These are phyloP conservation scores for Blastomyces silverae DNA, from an alignment of 2,329 filamentous ascomycete species.

Conservation along the genomic window DNA sequence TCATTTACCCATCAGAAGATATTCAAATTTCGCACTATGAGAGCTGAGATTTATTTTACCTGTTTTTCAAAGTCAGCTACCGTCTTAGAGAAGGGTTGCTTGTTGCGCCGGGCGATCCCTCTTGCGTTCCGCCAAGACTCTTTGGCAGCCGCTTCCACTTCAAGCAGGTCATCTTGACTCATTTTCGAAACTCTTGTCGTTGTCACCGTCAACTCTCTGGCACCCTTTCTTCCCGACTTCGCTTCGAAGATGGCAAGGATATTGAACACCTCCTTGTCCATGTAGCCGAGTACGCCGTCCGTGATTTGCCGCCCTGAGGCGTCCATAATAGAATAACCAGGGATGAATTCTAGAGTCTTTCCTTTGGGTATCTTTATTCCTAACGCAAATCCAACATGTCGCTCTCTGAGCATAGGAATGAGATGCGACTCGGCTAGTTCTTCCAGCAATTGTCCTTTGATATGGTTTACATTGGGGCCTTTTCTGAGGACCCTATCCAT, in stretches of 20 bases:
- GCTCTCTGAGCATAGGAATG: neutral
- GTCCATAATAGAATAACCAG: slow-evolving; percentile 1
- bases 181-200: neutral
- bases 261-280: slow-evolving; percentile 1
- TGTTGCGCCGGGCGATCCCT: neutral
- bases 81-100: neutral
- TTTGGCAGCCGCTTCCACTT: neutral
- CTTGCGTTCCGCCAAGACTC: neutral
- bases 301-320: neutral
- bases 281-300: neutral
- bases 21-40: neutral
- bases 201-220: neutral
- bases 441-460: slow-evolving; percentile 1
- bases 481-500: neutral
- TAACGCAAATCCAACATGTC: neutral
- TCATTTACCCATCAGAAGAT: neutral
- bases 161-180: neutral
- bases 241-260: neutral
- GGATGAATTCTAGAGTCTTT: neutral
- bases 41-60: neutral
- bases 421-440: neutral
- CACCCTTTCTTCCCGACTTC: neutral
- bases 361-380: neutral
- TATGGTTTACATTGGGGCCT: neutral
- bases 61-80: slow-evolving; percentile 1